Evolutionary conservation across 176 grass and related monocot species (phyloP).

Genomic region (Raddia distichophylla): DNA sequence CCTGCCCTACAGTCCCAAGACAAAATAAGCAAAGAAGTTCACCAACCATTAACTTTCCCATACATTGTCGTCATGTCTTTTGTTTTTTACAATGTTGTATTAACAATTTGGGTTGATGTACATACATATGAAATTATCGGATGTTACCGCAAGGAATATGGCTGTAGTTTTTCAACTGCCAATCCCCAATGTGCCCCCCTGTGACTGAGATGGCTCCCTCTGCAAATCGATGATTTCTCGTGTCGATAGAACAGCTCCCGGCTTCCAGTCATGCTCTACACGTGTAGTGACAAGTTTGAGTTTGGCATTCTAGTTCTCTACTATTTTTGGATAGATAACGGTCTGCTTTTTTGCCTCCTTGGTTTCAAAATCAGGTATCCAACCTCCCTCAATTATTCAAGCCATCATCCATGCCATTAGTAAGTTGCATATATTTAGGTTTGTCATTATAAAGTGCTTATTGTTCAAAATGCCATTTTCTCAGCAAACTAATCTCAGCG

Average conservation of each 20-base stretch:
- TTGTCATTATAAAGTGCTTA: no score
- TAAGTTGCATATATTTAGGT: no score
- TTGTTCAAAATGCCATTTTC: no score
- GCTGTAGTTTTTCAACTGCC: constrained; percentile 22
- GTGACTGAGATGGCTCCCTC: neutral
- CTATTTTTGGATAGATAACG: no score
- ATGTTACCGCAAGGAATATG: constrained; percentile 41
- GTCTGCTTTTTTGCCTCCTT: no score
- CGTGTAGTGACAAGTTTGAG: no score
- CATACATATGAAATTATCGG: constrained; percentile 51
- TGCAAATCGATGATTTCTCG: neutral
- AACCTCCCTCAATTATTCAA: no score
- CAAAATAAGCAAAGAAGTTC: constrained; percentile 52
- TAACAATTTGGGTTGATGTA: constrained; percentile 59
- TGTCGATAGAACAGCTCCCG: neutral
- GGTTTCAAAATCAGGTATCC: no score
- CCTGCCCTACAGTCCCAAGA: constrained; percentile 2
- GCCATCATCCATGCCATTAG: no score
- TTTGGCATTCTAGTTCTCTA: no score
- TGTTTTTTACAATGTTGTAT: constrained; percentile 46
- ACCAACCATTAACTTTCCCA: constrained; percentile 42
- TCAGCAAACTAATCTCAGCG: no score
- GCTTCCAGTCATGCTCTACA: no score
- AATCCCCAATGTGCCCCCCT: constrained; percentile 1
- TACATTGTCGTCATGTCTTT: constrained; percentile 45